phyloP scores from a whole-genome alignment of 805 yeast genomes.

The Yarrowia yakushimensis region DNA sequence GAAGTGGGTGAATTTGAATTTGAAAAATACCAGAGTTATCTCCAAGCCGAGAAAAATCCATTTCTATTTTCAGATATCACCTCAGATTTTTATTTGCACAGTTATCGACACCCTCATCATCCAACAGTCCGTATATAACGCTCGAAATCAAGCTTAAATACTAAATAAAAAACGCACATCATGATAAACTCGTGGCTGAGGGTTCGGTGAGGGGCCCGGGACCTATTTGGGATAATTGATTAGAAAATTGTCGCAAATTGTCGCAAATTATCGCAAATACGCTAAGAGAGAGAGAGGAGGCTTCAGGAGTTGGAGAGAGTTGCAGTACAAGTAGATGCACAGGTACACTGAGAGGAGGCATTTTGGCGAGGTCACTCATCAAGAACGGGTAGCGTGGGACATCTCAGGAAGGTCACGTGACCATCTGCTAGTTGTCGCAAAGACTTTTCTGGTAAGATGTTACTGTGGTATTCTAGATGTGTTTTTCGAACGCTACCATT shows the following conservation, averaged over 20 bases:
- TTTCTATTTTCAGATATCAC: background rate
- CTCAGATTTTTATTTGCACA: background rate
- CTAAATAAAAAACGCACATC: conserved; percentile 4
- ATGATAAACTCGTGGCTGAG: background rate
- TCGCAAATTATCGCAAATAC: too few species aligned
- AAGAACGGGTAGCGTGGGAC: too few species aligned
- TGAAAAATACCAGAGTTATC: background rate
- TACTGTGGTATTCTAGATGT: too few species aligned
- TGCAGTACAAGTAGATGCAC: too few species aligned
- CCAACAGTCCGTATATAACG: background rate
- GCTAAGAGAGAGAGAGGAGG: too few species aligned
- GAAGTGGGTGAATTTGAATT: background rate
- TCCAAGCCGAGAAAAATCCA: background rate
- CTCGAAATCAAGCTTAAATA: background rate
- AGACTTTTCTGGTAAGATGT: too few species aligned
- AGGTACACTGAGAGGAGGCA: too few species aligned
- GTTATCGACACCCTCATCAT: background rate
- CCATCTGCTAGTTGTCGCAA: too few species aligned
- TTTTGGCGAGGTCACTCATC: too few species aligned
- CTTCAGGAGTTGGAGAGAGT: too few species aligned
- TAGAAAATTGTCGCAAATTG: background rate
- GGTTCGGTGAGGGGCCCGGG: background rate
- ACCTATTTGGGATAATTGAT: background rate
- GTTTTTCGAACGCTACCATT: too few species aligned
- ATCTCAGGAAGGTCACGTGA: too few species aligned